Conservation (phyloP, 78 protist species). For the Dictyostelium firmibasis region DNA sequence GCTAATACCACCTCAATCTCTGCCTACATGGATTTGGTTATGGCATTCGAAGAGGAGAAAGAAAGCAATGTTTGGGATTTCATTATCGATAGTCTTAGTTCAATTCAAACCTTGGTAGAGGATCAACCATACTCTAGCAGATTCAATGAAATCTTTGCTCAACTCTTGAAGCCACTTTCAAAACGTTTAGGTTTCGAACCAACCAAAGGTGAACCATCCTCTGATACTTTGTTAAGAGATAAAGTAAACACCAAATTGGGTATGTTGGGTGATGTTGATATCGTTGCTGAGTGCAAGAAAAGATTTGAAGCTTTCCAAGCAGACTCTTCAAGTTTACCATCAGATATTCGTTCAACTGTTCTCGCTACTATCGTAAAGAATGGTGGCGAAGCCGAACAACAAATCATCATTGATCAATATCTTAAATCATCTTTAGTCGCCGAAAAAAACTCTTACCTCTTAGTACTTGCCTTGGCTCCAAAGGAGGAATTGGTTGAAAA, state of each 20-base stretch:
- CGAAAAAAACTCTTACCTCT: conserved; percentile 12
- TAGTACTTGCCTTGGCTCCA: neutral
- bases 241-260: conserved; percentile 17
- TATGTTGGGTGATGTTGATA: neutral
- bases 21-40: neutral
- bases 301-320: conserved; percentile 24
- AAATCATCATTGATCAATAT: conserved; percentile 29
- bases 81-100: neutral
- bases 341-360: conserved; percentile 28
- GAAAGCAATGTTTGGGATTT: conserved; percentile 1
- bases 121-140: neutral
- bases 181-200: conserved; percentile 58
- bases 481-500: conserved; percentile 22
- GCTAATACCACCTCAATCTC: conserved; percentile 1
- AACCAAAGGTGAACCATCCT: conserved; percentile 20
- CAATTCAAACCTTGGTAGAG: neutral
- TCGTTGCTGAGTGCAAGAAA: conserved; percentile 45
- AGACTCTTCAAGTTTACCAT: neutral
- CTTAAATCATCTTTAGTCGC: neutral
- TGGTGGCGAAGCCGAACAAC: conserved; percentile 27
- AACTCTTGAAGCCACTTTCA: conserved; percentile 49
- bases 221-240: conserved; percentile 28
- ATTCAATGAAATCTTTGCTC: conserved; percentile 8
- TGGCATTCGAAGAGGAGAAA: neutral
- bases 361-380: conserved; percentile 13